phyloP scores from a whole-genome alignment of 2,329 filamentous ascomycete species.

The Verticillium albo-atrum region DNA sequence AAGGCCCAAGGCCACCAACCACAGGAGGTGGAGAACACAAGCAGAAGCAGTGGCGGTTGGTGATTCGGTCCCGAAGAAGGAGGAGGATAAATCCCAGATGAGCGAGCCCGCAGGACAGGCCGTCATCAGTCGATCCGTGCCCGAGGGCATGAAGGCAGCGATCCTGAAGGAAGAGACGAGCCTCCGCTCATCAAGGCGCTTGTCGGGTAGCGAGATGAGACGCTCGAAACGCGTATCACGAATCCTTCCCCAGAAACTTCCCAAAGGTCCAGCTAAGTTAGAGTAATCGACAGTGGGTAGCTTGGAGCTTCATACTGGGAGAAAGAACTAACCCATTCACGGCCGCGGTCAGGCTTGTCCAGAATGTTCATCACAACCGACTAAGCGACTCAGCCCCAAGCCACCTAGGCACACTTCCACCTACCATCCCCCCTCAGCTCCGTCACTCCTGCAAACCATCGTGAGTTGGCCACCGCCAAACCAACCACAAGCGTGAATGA shows the following conservation, averaged over 20 bases:
- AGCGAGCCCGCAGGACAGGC: neutral
- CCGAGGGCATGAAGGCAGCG: neutral
- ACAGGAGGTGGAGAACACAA: no score
- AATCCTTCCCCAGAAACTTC: neutral
- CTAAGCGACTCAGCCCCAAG: slow-evolving; percentile 2
- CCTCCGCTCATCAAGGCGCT: neutral
- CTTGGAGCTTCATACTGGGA: neutral
- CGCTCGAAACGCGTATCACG: neutral
- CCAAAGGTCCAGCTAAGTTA: neutral
- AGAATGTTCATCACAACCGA: neutral
- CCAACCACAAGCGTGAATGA: neutral
- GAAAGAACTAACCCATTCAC: neutral
- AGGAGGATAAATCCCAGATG: no score
- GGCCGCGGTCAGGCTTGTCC: neutral
- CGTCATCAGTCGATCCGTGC: neutral
- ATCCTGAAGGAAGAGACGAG: neutral
- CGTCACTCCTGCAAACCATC: neutral
- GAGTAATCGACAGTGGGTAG: neutral
- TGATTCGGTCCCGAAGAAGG: neutral
- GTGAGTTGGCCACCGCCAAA: neutral
- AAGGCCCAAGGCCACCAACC: neutral
- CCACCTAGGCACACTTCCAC: neutral
- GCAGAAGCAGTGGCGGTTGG: neutral
- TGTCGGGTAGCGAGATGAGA: neutral
- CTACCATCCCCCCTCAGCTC: neutral